Conservation (phyloP, 2,329 filamentous ascomycete genomes). For the Pseudonectria foliicola region DNA sequence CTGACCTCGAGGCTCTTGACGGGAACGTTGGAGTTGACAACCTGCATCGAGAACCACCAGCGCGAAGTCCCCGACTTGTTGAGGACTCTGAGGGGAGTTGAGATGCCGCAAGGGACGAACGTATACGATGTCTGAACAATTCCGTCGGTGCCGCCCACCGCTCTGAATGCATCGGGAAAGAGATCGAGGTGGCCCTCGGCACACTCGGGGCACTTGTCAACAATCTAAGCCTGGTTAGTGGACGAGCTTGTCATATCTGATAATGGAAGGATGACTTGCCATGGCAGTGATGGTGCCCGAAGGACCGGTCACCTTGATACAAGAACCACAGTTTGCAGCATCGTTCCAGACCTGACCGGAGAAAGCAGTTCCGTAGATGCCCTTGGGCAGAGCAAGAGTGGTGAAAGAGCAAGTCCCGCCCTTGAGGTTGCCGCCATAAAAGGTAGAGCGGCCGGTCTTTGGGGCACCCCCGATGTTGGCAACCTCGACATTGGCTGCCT, state of each 20-base stretch:
- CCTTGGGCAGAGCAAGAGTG: conserved; percentile 53
- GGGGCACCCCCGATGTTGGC: conserved; percentile 6
- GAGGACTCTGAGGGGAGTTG: conserved; percentile 33
- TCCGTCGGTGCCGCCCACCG: conserved; percentile 30
- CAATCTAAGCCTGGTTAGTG: conserved; percentile 24
- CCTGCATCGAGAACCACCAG: conserved; percentile 45
- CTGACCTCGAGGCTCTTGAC: conserved; percentile 53
- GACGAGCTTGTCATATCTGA: neutral
- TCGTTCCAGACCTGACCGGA: conserved; percentile 50
- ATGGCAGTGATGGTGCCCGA: conserved; percentile 55
- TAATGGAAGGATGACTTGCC: conserved; percentile 32
- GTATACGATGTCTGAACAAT: conserved; percentile 29
- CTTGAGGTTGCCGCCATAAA: conserved; percentile 47
- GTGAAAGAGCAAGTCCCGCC: conserved; percentile 59
- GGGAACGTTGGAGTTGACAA: conserved; percentile 53
- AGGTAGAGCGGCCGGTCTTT: conserved; percentile 30
- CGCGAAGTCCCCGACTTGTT: conserved; percentile 37
- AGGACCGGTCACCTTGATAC: conserved; percentile 52
- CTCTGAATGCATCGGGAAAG: conserved; percentile 35
- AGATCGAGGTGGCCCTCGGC: conserved; percentile 35
- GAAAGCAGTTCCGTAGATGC: conserved; percentile 54
- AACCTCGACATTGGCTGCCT: conserved; percentile 1
- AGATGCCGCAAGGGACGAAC: conserved; percentile 35
- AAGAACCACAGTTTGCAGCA: conserved; percentile 52
- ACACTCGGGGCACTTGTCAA: conserved; percentile 40